phyloP scores from a whole-genome alignment of 371 early-diverging fungal genomes.

The Actinomortierella wolfii region DNA sequence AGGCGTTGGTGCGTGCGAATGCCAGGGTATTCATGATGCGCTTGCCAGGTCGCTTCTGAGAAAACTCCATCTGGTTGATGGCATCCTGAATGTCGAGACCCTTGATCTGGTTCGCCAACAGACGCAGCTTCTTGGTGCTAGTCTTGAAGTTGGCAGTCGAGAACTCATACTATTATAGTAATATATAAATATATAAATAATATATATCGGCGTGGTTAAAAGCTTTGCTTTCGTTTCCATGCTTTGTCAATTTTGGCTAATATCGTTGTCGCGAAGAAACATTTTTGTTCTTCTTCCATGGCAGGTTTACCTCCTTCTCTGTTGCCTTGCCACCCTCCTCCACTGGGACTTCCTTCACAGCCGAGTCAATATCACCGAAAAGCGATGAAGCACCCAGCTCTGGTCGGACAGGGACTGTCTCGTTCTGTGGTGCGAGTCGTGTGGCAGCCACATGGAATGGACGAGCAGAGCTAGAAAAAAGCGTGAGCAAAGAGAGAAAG shows the following conservation, averaged over 20 bases:
- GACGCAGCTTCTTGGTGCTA: constrained; percentile 81
- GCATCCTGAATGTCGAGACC: constrained; percentile 82
- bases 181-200: no score
- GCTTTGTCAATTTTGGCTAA: background rate
- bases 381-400: constrained; percentile 62
- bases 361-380: constrained; percentile 56
- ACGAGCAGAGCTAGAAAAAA: constrained; percentile 21
- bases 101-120: constrained; percentile 85
- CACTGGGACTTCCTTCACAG: constrained; percentile 48
- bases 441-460: constrained; percentile 31
- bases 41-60: constrained; percentile 77
- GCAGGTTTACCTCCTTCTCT: constrained; percentile 56
- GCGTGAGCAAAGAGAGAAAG: no score
- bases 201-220: background rate
- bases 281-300: background rate
- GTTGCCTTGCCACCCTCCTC: constrained; percentile 47
- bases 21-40: constrained; percentile 73
- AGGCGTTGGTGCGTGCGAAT: constrained; percentile 75
- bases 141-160: constrained; percentile 76
- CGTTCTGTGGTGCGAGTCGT: constrained; percentile 30
- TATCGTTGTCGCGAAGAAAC: background rate
- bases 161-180: constrained; percentile 64
- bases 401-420: constrained; percentile 45
- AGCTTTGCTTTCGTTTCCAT: background rate
- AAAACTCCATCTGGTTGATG: constrained; percentile 86